These are phyloP conservation scores for Pythium rishiriense DNA, from an alignment of 352 stramenopile genomes.

Conservation along the genomic window DNA sequence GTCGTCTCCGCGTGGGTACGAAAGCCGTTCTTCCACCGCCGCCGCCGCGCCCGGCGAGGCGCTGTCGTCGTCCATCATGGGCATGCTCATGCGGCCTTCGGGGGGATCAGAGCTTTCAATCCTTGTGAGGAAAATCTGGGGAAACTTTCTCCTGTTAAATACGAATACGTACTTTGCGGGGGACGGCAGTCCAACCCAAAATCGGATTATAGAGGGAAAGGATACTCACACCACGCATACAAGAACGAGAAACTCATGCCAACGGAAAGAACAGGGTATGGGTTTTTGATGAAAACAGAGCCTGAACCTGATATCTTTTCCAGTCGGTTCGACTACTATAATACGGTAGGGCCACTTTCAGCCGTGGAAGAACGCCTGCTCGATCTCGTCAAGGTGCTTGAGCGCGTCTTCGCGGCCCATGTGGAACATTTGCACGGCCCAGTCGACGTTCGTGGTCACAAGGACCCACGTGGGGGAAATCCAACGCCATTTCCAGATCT, in stretches of 20 bases:
- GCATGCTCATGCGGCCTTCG: constrained; percentile 36
- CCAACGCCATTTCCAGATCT: constrained; percentile 86
- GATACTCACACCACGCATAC: too few relatives aligned
- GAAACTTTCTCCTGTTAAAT: neutral
- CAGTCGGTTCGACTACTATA: neutral
- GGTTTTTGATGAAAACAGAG: neutral
- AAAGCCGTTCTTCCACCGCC: neutral
- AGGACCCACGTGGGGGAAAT: constrained; percentile 75
- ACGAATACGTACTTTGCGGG: neutral
- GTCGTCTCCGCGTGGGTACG: constrained; percentile 9
- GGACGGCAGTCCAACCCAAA: too few relatives aligned
- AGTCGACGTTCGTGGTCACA: constrained; percentile 73
- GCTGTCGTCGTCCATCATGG: constrained; percentile 27
- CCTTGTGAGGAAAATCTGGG: neutral
- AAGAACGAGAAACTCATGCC: neutral
- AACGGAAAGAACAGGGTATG: neutral
- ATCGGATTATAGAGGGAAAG: neutral
- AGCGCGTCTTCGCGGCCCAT: constrained; percentile 76
- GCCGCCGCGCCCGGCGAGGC: neutral
- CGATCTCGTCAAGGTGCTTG: constrained; percentile 68
- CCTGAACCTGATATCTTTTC: constrained; percentile 2
- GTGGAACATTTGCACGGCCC: constrained; percentile 71
- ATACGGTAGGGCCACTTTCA: neutral
- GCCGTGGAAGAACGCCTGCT: constrained; percentile 49
- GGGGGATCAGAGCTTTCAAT: too few relatives aligned